Conservation (phyloP, 495 filamentous ascomycete species). For the Aspergillus bertholletiae region DNA sequence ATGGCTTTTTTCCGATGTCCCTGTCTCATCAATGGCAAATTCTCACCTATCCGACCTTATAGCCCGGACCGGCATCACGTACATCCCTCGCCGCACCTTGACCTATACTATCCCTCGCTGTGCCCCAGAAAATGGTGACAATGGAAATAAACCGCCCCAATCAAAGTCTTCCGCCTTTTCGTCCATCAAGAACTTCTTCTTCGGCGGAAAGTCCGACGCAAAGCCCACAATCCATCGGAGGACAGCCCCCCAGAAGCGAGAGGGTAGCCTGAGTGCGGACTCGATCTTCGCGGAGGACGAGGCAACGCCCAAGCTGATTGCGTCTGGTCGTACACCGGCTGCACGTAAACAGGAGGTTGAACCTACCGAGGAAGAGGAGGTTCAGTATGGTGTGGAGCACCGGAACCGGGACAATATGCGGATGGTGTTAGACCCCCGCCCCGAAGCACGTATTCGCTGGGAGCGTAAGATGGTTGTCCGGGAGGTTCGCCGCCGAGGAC, state of each 20-base stretch:
- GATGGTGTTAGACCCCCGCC: conserved; percentile 65
- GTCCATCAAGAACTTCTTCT: conserved; percentile 37
- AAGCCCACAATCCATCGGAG: conserved; percentile 30
- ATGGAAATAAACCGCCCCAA: conserved; percentile 12
- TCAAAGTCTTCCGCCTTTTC: conserved; percentile 21
- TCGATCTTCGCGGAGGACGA: conserved; percentile 45
- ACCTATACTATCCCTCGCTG: conserved; percentile 30
- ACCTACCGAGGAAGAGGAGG: conserved; percentile 15
- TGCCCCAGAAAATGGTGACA: conserved; percentile 26
- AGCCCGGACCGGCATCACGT: conserved; percentile 36
- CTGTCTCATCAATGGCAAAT: neutral
- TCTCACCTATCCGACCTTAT: conserved; percentile 3
- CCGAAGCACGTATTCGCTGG: conserved; percentile 62
- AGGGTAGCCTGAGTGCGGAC: conserved; percentile 33
- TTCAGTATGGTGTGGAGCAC: conserved; percentile 19
- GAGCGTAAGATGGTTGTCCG: conserved; percentile 78
- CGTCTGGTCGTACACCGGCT: conserved; percentile 29
- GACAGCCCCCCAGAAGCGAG: conserved; percentile 27
- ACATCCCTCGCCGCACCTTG: conserved; percentile 40
- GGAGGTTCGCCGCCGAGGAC: conserved; percentile 62
- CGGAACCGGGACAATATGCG: conserved; percentile 50
- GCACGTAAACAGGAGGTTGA: conserved; percentile 9
- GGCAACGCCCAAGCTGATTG: conserved; percentile 16
- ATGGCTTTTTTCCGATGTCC: neutral
- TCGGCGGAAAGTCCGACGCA: conserved; percentile 26